Evolutionary conservation across 1,139 yeast genomes (phyloP), one percentile per base, ranked within the genome.

Genomic region (Protomyces gravidus): DNA sequence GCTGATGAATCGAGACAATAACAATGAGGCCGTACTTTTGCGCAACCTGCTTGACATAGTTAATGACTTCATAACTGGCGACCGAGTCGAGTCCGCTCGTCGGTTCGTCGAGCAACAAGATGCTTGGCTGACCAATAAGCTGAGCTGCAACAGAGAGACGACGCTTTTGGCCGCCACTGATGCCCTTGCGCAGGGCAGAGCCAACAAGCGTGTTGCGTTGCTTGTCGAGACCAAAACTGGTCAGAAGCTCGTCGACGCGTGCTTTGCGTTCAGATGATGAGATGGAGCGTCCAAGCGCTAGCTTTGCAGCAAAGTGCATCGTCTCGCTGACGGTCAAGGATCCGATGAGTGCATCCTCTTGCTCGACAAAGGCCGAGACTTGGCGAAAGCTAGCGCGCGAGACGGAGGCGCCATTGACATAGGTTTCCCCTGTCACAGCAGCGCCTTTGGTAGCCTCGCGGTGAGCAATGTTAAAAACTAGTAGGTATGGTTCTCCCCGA

Each of bases 151-250:
- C 80, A 59, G 89, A 83, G 1, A 87, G 77, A 63, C 96, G 72
- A 67, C 96, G 72, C 68, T 85, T 86, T 67, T 89, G 96, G 32
- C 96, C 96, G 4, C 96, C 96, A 1, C 94, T 85, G 26, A 88
- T 71, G 19, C 86, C 84, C 47, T 73, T 70, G 60, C 75, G 77
- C 53, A 74, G 72, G 21, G 80, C 76, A 50, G 79, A 76, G 17
- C 81, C 79, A 0, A 86, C 70, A 59, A 46, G 27, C 5, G 32
- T 23, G 25, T 61, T 30, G 76, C 69, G 3, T 79, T 79, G 32
- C 73, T 74, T 63, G 69, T 70, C 62, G 79, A 67, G 46, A 75
- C 74, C 40, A 75, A 66, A 7, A 28, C 23, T 46, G 45, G 67
- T 66, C 61, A 79, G 78, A 56, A 79, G 76, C 62, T 77, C 77